Evolutionary conservation across 129 eudicot species (phyloP), one percentile per base, ranked within the genome.

Genomic region (Logfia minima): DNA sequence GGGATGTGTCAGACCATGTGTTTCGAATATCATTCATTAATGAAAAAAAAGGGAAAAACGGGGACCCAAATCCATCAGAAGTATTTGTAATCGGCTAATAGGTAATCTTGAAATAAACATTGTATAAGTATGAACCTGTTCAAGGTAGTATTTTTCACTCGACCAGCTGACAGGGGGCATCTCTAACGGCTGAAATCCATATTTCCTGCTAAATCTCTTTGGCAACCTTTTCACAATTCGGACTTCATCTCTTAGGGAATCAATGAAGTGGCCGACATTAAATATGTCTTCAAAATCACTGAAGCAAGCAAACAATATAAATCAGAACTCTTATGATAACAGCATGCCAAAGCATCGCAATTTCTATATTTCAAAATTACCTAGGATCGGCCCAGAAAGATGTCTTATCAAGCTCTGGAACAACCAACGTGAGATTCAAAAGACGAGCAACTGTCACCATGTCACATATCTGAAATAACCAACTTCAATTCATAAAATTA

Each of bases 131-230:
- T 83, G 18, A 52, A 91, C 99, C 96, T 91, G 96, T 64, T 94
- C 80, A 83, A 94, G 83, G 77, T 94, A 94, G 83, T 94, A 94
- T 9, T 86, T 87, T 85, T 91, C 99, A 77, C 79, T 88, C 6
- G 99, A 94, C 99, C 99, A 94, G 88, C 99, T 94, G 65, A 94
- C 88, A 65, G 99, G 99, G 70, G 96, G 93, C 97, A 90, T 94
- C 56, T 83, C 87, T 59, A 91, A 83, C 48, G 88, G 92, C 75
- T 86, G 89, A 73, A 74, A 85, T 63, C 99, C 99, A 77, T 87
- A 86, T 82, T 81, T 88, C 71, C 71, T 78, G 71, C 83, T 85
- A 79, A 84, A 91, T 79, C 82, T 87, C 84, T 94, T 94, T 32
- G 99, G 99, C 71, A 94, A 72, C 80, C 99, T 82, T 85, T 83